Conservation (phyloP, 805 yeast species). For the Jamesozyma rosinii region DNA sequence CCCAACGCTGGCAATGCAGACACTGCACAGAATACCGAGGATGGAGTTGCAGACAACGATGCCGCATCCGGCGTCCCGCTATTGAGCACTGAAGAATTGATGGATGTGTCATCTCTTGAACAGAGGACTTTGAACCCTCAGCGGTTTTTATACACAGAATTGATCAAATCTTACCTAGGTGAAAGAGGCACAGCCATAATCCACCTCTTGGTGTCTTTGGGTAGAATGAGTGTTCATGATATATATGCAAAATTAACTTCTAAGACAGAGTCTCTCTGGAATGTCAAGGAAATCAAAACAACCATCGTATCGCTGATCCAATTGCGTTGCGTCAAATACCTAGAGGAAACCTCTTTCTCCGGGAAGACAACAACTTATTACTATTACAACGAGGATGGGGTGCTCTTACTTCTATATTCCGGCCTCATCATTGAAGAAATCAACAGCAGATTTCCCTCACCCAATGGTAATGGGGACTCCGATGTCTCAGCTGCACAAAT, state of each 20-base stretch:
- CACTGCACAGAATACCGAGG: not conserved
- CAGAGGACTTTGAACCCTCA: constrained; percentile 52
- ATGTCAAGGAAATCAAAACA: constrained; percentile 45
- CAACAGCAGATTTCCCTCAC: constrained; percentile 30
- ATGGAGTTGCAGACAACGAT: not conserved
- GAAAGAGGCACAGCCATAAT: constrained; percentile 61
- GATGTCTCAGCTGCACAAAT: constrained; percentile 33
- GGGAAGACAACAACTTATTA: constrained; percentile 39
- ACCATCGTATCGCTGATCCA: constrained; percentile 72
- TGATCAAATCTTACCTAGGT: constrained; percentile 53
- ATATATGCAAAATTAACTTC: constrained; percentile 39
- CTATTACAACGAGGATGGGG: constrained; percentile 53
- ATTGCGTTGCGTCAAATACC: constrained; percentile 61
- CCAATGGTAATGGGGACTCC: constrained; percentile 1
- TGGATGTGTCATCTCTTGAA: constrained; percentile 24
- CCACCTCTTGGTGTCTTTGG: constrained; percentile 53
- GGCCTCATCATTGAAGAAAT: constrained; percentile 63
- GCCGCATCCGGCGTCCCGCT: not conserved
- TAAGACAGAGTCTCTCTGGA: constrained; percentile 8
- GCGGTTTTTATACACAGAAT: constrained; percentile 46
- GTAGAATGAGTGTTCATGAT: constrained; percentile 53
- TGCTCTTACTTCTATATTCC: constrained; percentile 55
- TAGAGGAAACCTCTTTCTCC: constrained; percentile 37
- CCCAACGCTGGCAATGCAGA: not conserved
- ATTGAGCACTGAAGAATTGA: not conserved